Percentiles rank a stretch among this genome's conserved stretches.
These are phyloP conservation scores for Boletus reticuloceps DNA, from an alignment of 768 basidiomycete genomes.

Conservation along the genomic window DNA sequence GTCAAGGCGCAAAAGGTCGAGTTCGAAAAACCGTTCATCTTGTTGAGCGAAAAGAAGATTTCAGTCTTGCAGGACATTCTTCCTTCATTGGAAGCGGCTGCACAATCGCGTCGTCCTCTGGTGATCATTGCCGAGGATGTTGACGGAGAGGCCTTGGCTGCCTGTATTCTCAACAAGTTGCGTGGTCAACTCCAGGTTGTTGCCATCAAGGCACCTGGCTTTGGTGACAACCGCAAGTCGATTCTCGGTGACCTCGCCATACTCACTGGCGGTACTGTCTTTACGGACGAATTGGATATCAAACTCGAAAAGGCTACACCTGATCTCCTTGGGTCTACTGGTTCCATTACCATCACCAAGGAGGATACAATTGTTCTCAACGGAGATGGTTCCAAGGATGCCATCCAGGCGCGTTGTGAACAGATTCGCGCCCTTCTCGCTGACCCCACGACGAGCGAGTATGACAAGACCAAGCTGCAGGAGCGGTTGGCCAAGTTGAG, in stretches of 20 bases:
- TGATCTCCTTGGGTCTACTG: slow-evolving; percentile 89
- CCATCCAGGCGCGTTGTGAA: slow-evolving; percentile 91
- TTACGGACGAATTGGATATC: slow-evolving; percentile 95
- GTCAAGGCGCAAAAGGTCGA: slow-evolving; percentile 95
- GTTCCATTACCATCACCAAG: slow-evolving; percentile 82
- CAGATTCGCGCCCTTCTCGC: slow-evolving; percentile 84
- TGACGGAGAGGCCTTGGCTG: slow-evolving; percentile 96
- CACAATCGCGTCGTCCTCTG: slow-evolving; percentile 82
- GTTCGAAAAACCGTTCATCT: slow-evolving; percentile 93
- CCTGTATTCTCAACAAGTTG: slow-evolving; percentile 98
- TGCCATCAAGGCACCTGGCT: slow-evolving; percentile 96
- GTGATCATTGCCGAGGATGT: slow-evolving; percentile 98
- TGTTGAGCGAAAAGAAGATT: slow-evolving; percentile 98
- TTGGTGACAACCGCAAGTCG: slow-evolving; percentile 98
- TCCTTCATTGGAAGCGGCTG: slow-evolving; percentile 81
- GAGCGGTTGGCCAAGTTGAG: slow-evolving; percentile 79
- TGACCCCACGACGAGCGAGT: slow-evolving; percentile 87
- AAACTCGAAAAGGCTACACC: slow-evolving; percentile 53
- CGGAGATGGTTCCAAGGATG: slow-evolving; percentile 82
- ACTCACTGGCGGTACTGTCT: slow-evolving; percentile 96
- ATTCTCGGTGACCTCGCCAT: slow-evolving; percentile 97
- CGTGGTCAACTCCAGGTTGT: slow-evolving; percentile 93
- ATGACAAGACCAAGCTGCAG: slow-evolving; percentile 92
- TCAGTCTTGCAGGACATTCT: slow-evolving; percentile 95
- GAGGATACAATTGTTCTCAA: slow-evolving; percentile 86